Percentiles rank a stretch among this genome's conserved stretches.
These are phyloP conservation scores for Castanea sativa DNA, from an alignment of 306 rosid genomes.

Conservation along the genomic window DNA sequence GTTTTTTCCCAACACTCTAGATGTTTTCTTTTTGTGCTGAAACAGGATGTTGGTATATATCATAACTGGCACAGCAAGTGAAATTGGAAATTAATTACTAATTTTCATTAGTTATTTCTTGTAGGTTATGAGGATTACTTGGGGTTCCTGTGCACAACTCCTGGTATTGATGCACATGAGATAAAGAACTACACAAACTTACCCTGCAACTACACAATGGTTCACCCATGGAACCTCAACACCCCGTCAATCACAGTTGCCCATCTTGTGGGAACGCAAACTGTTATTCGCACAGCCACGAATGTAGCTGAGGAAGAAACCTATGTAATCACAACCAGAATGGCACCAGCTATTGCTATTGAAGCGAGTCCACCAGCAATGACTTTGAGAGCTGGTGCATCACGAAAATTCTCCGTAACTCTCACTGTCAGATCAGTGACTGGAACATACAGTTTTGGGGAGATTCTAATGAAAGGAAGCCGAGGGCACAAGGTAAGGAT, in stretches of 20 bases:
- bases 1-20: not conserved
- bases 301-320: conserved; percentile 93
- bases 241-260: conserved; percentile 81
- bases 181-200: conserved; percentile 65
- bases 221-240: conserved; percentile 80
- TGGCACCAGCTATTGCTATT: conserved; percentile 84
- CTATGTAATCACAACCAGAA: conserved; percentile 70
- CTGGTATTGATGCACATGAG: conserved; percentile 71
- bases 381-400: conserved; percentile 68
- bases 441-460: conserved; percentile 77
- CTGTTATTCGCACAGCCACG: conserved; percentile 71
- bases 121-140: conserved; percentile 85
- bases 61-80: not conserved
- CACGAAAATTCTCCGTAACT: conserved; percentile 57
- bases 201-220: conserved; percentile 75
- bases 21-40: not conserved
- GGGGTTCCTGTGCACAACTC: conserved; percentile 95
- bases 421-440: conserved; percentile 72
- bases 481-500: conserved; percentile 96
- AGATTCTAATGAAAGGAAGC: conserved; percentile 87
- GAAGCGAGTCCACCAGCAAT: conserved; percentile 83
- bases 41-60: not conserved
- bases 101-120: conserved; percentile 18
- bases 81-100: not conserved
- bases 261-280: conserved; percentile 74